A percentile compares a stretch with the other conserved stretches of the same genome.
Evolutionary conservation across 2,329 filamentous ascomycete genomes (phyloP).

Genomic region (Bisporella sp.): DNA sequence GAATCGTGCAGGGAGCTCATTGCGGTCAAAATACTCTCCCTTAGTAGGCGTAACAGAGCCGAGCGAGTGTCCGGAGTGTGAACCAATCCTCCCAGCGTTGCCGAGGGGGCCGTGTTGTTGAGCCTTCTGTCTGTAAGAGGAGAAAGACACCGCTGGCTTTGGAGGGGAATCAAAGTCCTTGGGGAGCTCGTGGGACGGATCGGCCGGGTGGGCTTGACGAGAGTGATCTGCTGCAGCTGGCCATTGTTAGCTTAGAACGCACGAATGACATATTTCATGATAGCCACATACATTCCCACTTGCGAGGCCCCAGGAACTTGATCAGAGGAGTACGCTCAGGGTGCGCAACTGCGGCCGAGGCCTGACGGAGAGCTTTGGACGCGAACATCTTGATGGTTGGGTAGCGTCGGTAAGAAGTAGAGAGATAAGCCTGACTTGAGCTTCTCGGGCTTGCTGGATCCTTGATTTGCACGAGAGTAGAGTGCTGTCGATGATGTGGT

Average conservation of each 20-base stretch:
- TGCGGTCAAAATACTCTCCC: constrained; percentile 82
- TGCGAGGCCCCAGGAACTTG: constrained; percentile 34
- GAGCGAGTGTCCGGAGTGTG: constrained; percentile 52
- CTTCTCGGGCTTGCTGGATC: constrained; percentile 3
- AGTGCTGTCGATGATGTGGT: not conserved
- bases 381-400: constrained; percentile 28
- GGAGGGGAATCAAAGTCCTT: constrained; percentile 43
- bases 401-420: not conserved
- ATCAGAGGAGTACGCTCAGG: constrained; percentile 33
- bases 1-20: constrained; percentile 81
- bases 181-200: constrained; percentile 45
- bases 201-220: constrained; percentile 49
- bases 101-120: constrained; percentile 52
- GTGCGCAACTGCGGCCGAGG: constrained; percentile 20
- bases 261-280: not conserved
- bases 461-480: not conserved
- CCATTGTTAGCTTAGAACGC: constrained; percentile 8
- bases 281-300: constrained; percentile 29
- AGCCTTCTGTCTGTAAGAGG: constrained; percentile 50
- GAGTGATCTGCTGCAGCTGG: constrained; percentile 50
- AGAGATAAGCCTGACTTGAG: constrained; percentile 7
- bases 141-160: constrained; percentile 39
- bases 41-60: constrained; percentile 64
- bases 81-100: constrained; percentile 22
- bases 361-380: constrained; percentile 26